Evolutionary conservation across 2,329 filamentous ascomycete genomes (phyloP).

Genomic region (Ophiostoma populinum): DNA sequence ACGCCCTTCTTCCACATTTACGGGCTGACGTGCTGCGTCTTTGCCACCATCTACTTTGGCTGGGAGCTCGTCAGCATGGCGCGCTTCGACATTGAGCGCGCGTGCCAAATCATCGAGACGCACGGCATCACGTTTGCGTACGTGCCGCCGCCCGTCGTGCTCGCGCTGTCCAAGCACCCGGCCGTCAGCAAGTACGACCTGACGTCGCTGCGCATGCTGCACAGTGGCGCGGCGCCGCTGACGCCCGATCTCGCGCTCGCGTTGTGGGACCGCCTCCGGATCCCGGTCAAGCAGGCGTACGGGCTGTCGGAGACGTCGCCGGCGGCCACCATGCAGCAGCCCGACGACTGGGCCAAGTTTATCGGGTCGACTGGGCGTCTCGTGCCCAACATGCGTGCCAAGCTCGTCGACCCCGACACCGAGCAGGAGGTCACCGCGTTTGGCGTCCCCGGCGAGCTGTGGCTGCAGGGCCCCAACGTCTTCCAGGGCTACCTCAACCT

Average conservation of each 20-base stretch:
- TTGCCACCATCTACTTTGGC: conserved; percentile 49
- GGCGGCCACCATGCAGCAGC: conserved; percentile 54
- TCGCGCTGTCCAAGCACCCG: conserved; percentile 66
- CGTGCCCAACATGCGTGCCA: conserved; percentile 63
- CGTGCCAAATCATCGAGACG: conserved; percentile 60
- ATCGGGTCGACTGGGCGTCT: conserved; percentile 67
- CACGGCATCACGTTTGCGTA: conserved; percentile 62
- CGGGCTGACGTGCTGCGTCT: conserved; percentile 55
- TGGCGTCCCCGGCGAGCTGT: conserved; percentile 49
- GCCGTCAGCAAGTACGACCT: conserved; percentile 67
- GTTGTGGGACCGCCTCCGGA: conserved; percentile 54
- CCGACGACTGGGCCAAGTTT: conserved; percentile 58
- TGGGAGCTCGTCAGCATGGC: conserved; percentile 53
- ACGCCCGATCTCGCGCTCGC: conserved; percentile 63
- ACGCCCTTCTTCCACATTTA: conserved; percentile 69
- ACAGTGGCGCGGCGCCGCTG: conserved; percentile 73
- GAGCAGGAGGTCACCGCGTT: conserved; percentile 31
- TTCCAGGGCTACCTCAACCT: conserved; percentile 68
- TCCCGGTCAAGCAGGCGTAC: conserved; percentile 84
- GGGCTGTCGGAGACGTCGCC: conserved; percentile 79
- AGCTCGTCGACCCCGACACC: conserved; percentile 52
- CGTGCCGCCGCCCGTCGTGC: conserved; percentile 68
- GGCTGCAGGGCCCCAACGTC: conserved; percentile 64
- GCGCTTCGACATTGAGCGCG: conserved; percentile 66
- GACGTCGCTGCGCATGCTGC: conserved; percentile 62